phyloP scores from a whole-genome alignment of 2,329 filamentous ascomycete species.

The Fonsecaea erecta region DNA sequence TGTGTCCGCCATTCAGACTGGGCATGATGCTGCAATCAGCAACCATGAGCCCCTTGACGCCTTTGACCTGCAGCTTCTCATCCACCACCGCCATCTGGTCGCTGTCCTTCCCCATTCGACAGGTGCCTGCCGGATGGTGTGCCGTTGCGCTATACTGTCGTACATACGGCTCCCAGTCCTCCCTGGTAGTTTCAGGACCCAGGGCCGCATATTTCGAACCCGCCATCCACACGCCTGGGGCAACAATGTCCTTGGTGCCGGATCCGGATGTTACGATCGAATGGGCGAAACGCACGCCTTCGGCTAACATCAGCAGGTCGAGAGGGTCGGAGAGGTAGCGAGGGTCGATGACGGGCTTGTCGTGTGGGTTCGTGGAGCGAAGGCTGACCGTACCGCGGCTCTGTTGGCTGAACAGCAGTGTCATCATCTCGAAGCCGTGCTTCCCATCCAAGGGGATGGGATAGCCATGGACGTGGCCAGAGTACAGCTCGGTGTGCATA shows the following conservation, averaged over 20 bases:
- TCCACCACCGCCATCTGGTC: conserved; percentile 59
- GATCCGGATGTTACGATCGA: conserved; percentile 63
- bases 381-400: conserved; percentile 62
- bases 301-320: conserved; percentile 62
- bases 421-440: conserved; percentile 62
- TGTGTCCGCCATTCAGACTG: conserved; percentile 55
- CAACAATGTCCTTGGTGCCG: conserved; percentile 63
- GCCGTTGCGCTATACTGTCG: conserved; percentile 63
- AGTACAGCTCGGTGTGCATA: conserved; percentile 62
- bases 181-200: conserved; percentile 56
- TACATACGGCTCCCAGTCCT: conserved; percentile 63
- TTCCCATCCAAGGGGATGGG: conserved; percentile 50
- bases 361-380: conserved; percentile 52
- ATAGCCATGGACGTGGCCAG: conserved; percentile 1
- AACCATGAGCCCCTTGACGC: conserved; percentile 58
- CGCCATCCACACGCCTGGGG: conserved; percentile 57
- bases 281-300: conserved; percentile 63
- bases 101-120: conserved; percentile 57
- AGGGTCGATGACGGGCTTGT: conserved; percentile 61
- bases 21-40: conserved; percentile 60
- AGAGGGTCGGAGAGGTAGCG: conserved; percentile 62
- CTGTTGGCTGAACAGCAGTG: conserved; percentile 60
- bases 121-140: conserved; percentile 63
- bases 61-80: conserved; percentile 56
- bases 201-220: conserved; percentile 53